Conservation (phyloP, 2,329 filamentous ascomycete species). For the Talaromyces sp. region DNA sequence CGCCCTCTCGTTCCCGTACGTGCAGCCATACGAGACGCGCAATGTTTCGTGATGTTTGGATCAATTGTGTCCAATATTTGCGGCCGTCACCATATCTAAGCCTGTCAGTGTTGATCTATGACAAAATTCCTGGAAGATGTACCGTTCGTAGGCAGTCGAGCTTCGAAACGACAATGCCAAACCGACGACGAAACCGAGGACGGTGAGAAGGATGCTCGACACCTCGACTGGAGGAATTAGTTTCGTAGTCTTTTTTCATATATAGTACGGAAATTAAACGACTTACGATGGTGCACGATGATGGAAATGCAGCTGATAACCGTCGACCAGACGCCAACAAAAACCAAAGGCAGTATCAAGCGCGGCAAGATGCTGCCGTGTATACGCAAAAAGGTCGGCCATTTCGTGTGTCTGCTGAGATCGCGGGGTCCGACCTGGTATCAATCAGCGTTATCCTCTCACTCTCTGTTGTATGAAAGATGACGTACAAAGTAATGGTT, state of each 20-base stretch:
- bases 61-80: slow-evolving; percentile 57
- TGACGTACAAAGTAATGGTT: slow-evolving; percentile 58
- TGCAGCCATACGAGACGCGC: slow-evolving; percentile 80
- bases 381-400: slow-evolving; percentile 69
- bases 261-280: not conserved
- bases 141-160: slow-evolving; percentile 70
- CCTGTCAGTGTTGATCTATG: slow-evolving; percentile 1
- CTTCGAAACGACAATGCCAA: slow-evolving; percentile 72
- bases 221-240: slow-evolving; percentile 44
- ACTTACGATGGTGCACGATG: slow-evolving; percentile 38
- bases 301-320: slow-evolving; percentile 55
- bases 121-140: not conserved
- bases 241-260: not conserved
- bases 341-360: slow-evolving; percentile 63
- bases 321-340: slow-evolving; percentile 62
- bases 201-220: slow-evolving; percentile 64
- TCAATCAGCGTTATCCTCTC: slow-evolving; percentile 14
- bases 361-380: slow-evolving; percentile 71
- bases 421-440: slow-evolving; percentile 52
- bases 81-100: slow-evolving; percentile 56
- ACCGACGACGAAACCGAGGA: slow-evolving; percentile 77
- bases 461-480: not conserved
- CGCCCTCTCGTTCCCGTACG: slow-evolving; percentile 54
- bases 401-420: slow-evolving; percentile 68
- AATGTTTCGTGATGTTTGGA: slow-evolving; percentile 52